Base-by-base conservation (phyloP, 2,329 filamentous ascomycete species). In the Botrytis deweyae region DNA sequence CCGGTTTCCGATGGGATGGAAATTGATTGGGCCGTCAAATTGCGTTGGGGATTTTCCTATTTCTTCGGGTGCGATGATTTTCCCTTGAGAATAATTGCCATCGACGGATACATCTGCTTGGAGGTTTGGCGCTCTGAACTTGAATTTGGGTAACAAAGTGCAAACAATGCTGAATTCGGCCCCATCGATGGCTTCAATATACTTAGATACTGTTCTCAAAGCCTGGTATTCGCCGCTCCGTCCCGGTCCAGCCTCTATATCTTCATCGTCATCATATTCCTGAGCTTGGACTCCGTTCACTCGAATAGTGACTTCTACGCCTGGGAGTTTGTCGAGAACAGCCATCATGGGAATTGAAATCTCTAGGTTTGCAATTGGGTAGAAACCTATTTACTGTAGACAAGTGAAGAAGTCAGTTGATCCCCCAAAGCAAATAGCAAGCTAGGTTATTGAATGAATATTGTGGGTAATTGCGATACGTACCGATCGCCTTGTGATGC, bases 241-340 rank as follows among this genome's bases (percentile, higher is more conserved):
- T 63, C 67, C 64, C 25, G 72, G 61, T n/a, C n/a, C 52, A 33
- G 64, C 40, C 7, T 73, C 72, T 36, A 62, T 42, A 36, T 72
- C 74, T 18, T 72, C 69, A 52, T 75, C 62, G 22, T 68, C 74
- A 49, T 67, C 33, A 14, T 69, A 72, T 38, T 72, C 71, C 16
- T 36, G 38, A 29, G n/a, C n/a, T 25, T 52, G 6, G 22, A 4
- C 42, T 29, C 46, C 49, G 9, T 59, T n/a, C 9, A 68, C 14
- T 29, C 40, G 7, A 58, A 72, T 14, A n/a, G 9, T 62, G 6
- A 68, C 71, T 9, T 62, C 71, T 10, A 72, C 8, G 4, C 40
- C 52, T 4, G 71, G 71, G 10, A 72, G 16, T n/a, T 61, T 29
- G 25, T 61, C 49, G 38, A 33, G 40, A 7, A 46, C 22, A 33